Evolutionary conservation across 257 asterid genomes (phyloP).

Genomic region (Osmanthus fragrans): DNA sequence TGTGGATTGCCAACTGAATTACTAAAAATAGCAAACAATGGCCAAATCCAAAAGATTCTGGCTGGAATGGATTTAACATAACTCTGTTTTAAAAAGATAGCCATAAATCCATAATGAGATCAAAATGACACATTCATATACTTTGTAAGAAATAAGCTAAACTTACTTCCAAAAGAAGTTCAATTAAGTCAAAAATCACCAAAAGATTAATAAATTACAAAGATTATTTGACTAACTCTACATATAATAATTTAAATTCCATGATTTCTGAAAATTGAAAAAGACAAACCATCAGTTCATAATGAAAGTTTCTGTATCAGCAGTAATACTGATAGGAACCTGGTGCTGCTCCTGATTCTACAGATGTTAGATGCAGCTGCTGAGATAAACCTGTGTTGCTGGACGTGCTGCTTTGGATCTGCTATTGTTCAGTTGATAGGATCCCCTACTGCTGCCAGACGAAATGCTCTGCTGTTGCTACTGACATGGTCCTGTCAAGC

Average conservation of each 20-base stretch:
- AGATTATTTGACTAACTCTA: neutral
- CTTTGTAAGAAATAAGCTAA: neutral
- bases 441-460: no score
- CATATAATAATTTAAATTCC: neutral
- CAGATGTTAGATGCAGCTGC: no score
- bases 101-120: constrained; percentile 35
- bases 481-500: no score
- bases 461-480: no score
- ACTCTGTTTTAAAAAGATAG: constrained; percentile 41
- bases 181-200: constrained; percentile 2
- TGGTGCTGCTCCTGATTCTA: no score
- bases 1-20: constrained; percentile 27
- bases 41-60: constrained; percentile 45
- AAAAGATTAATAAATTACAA: neutral
- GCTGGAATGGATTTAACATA: constrained; percentile 44
- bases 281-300: neutral
- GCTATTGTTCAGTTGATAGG: no score
- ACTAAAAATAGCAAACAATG: constrained; percentile 31
- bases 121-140: neutral
- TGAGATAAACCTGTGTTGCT: no score
- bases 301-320: neutral
- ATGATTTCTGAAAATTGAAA: neutral
- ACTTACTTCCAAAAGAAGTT: neutral
- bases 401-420: no score
- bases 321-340: neutral